Conservation (phyloP, 1,284 basidiomycete species). For the Leccinum subrobustum region DNA sequence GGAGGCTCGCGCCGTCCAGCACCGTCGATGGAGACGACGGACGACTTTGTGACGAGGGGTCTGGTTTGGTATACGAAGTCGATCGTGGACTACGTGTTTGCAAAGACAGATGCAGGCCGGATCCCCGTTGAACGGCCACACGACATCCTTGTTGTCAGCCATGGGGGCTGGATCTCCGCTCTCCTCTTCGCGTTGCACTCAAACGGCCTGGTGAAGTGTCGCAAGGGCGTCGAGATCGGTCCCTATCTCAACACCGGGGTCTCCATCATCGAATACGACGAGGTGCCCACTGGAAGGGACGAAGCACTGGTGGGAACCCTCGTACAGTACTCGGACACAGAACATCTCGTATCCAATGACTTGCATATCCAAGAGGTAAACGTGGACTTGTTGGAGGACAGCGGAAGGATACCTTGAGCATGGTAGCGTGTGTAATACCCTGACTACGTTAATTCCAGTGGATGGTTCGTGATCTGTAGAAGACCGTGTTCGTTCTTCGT, state of each 20-base stretch:
- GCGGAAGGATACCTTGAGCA: background rate
- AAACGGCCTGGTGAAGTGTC: slow-evolving; percentile 39
- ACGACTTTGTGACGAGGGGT: slow-evolving; percentile 46
- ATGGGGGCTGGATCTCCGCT: slow-evolving; percentile 61
- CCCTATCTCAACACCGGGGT: slow-evolving; percentile 55
- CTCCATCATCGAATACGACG: slow-evolving; percentile 49
- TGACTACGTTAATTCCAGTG: slow-evolving; percentile 9
- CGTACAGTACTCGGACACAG: slow-evolving; percentile 51
- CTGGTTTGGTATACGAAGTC: slow-evolving; percentile 58
- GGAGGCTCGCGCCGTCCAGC: slow-evolving; percentile 18
- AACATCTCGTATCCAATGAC: slow-evolving; percentile 44
- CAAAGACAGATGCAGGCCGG: slow-evolving; percentile 13
- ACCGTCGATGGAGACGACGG: slow-evolving; percentile 38
- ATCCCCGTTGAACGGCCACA: slow-evolving; percentile 16
- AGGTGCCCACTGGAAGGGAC: slow-evolving; percentile 36
- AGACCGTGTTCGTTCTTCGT: background rate
- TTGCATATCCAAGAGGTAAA: slow-evolving; percentile 42
- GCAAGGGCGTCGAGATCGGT: slow-evolving; percentile 42
- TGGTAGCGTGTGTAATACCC: slow-evolving; percentile 11
- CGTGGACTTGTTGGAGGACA: slow-evolving; percentile 44
- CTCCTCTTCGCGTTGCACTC: slow-evolving; percentile 49
- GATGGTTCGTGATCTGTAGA: background rate
- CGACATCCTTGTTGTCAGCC: slow-evolving; percentile 58
- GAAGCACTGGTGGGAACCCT: slow-evolving; percentile 38
- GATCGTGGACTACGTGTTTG: slow-evolving; percentile 41